Evolutionary conservation across 768 basidiomycete genomes (phyloP).

Genomic region (Boletus rex-veris): DNA sequence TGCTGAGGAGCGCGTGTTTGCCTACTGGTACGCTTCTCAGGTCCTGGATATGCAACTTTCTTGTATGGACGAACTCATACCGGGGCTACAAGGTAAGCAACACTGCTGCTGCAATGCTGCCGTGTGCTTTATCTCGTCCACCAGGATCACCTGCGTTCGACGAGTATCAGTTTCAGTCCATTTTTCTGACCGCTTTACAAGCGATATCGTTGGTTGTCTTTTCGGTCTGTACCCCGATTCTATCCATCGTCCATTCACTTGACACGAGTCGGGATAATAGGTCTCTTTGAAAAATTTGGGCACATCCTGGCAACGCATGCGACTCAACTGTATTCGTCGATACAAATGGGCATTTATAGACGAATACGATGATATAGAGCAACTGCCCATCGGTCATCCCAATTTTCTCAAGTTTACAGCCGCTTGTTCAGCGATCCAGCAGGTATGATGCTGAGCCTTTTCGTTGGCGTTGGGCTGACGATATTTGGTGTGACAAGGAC

Average conservation of each 20-base stretch:
- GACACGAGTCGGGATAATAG: slow-evolving; percentile 28
- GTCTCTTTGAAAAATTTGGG: slow-evolving; percentile 46
- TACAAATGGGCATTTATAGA: slow-evolving; percentile 77
- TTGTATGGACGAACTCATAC: slow-evolving; percentile 48
- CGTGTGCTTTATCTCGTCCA: neutral
- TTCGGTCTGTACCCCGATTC: slow-evolving; percentile 38
- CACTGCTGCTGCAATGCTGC: neutral
- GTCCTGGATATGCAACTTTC: slow-evolving; percentile 56
- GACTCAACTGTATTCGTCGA: slow-evolving; percentile 57
- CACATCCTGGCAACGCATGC: slow-evolving; percentile 47
- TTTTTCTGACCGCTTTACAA: slow-evolving; percentile 57
- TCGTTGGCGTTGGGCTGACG: neutral
- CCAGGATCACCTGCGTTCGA: slow-evolving; percentile 28
- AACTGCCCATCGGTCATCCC: slow-evolving; percentile 50
- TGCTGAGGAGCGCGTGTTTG: slow-evolving; percentile 62
- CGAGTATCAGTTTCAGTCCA: slow-evolving; percentile 50
- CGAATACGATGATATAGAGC: slow-evolving; percentile 52
- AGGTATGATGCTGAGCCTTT: slow-evolving; percentile 27
- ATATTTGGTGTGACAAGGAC: slow-evolving; percentile 27
- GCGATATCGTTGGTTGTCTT: slow-evolving; percentile 52
- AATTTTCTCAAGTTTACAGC: slow-evolving; percentile 49
- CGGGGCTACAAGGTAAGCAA: slow-evolving; percentile 39
- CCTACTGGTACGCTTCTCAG: slow-evolving; percentile 69
- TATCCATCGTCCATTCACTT: neutral
- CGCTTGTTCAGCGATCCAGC: slow-evolving; percentile 37